Conservation (phyloP, 2,329 filamentous ascomycete species). For the Harringtonia lauricola region DNA sequence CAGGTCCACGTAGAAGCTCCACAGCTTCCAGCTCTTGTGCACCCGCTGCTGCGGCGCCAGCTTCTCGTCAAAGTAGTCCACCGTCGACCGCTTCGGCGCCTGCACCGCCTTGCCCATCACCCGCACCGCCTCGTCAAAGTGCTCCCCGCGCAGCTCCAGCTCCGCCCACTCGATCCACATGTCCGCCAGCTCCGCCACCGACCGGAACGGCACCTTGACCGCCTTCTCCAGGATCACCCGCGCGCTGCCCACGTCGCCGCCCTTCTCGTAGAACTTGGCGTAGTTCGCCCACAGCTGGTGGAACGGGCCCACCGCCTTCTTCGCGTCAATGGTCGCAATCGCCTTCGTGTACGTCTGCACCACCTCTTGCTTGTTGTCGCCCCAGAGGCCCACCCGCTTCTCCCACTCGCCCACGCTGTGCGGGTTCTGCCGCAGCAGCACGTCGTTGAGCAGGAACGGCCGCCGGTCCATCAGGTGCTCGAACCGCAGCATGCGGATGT, state of each 20-base stretch:
- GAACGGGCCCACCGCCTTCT: slow-evolving; percentile 87
- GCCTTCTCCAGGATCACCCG: slow-evolving; percentile 95
- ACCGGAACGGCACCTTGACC: slow-evolving; percentile 95
- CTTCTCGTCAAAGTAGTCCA: slow-evolving; percentile 98
- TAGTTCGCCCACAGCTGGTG: slow-evolving; percentile 95
- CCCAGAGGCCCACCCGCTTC: slow-evolving; percentile 92
- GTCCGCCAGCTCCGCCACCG: slow-evolving; percentile 90
- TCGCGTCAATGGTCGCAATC: slow-evolving; percentile 84
- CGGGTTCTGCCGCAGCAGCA: slow-evolving; percentile 87
- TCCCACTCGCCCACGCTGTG: slow-evolving; percentile 96
- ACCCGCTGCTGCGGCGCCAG: slow-evolving; percentile 90
- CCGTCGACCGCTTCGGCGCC: slow-evolving; percentile 90
- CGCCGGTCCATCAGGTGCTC: slow-evolving; percentile 96
- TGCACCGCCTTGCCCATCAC: slow-evolving; percentile 98
- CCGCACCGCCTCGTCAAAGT: slow-evolving; percentile 86
- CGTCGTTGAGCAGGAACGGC: slow-evolving; percentile 93
- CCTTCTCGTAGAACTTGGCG: slow-evolving; percentile 90
- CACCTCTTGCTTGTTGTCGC: slow-evolving; percentile 80
- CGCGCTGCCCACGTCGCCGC: slow-evolving; percentile 73
- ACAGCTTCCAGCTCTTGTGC: slow-evolving; percentile 98
- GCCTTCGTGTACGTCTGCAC: slow-evolving; percentile 92
- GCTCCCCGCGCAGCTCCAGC: slow-evolving; percentile 91
- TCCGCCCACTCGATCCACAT: slow-evolving; percentile 99
- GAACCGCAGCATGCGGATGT: slow-evolving; percentile 95
- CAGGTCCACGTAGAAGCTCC: slow-evolving; percentile 98